phyloP scores from a whole-genome alignment of 768 basidiomycete species.

The Holtermannia corniformis region DNA sequence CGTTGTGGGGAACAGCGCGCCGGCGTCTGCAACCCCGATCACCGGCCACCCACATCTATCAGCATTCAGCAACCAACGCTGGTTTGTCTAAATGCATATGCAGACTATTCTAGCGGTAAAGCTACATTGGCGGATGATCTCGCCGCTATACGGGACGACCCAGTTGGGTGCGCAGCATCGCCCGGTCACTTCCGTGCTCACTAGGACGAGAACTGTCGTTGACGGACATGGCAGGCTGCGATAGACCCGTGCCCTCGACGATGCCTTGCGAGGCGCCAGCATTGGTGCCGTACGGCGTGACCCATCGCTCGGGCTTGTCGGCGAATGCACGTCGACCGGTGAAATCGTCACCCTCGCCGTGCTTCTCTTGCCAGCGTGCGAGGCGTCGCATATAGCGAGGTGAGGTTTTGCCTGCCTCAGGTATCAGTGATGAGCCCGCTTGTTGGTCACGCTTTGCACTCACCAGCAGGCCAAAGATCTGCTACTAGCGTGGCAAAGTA shows the following conservation, averaged over 20 bases:
- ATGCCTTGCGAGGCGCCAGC: not conserved
- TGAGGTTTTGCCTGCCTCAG: constrained; percentile 28
- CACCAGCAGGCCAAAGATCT: constrained; percentile 42
- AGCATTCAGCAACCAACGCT: not conserved
- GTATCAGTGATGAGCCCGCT: not conserved
- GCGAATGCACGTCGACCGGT: constrained; percentile 34
- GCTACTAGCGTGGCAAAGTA: constrained; percentile 42
- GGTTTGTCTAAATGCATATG: not conserved
- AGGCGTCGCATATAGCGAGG: constrained; percentile 39
- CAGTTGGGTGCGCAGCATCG: not conserved
- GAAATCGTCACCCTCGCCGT: constrained; percentile 36
- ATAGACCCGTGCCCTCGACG: not conserved
- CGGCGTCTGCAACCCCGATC: not conserved
- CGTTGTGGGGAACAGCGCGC: not conserved
- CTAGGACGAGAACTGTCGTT: not conserved
- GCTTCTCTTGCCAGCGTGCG: constrained; percentile 37
- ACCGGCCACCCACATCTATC: not conserved
- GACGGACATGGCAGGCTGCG: not conserved
- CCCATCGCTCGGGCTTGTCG: constrained; percentile 31
- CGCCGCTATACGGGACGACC: too few relatives aligned
- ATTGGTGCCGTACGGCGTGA: not conserved
- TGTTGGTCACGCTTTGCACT: constrained; percentile 11
- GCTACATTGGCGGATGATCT: too few relatives aligned
- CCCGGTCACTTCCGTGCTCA: not conserved
- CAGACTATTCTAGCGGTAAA: not conserved